Conservation (phyloP, 2,329 filamentous ascomycete genomes). For the Stachybotrys chlorohalonatus region DNA sequence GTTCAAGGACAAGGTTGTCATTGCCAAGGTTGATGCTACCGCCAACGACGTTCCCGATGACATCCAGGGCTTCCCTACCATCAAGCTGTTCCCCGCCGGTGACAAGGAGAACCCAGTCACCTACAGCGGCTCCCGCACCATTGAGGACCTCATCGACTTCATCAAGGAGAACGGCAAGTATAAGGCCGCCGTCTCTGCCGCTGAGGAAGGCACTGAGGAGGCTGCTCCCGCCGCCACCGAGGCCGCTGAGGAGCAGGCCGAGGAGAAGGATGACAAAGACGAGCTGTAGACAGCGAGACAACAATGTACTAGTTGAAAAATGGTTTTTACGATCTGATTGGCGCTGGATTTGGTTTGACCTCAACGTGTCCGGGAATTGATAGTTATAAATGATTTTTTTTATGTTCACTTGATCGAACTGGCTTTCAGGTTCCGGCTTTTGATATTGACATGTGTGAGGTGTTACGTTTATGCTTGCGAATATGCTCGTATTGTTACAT, state of each 20-base stretch:
- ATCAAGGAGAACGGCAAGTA: slow-evolving; percentile 92
- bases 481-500: no score
- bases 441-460: no score
- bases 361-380: slow-evolving; percentile 10
- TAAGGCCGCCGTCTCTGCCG: slow-evolving; percentile 58
- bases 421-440: no score
- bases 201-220: slow-evolving; percentile 47
- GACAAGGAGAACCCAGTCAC: slow-evolving; percentile 76
- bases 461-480: no score
- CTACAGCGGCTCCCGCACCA: slow-evolving; percentile 78
- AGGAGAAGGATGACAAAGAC: slow-evolving; percentile 50
- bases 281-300: slow-evolving; percentile 56
- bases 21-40: slow-evolving; percentile 97
- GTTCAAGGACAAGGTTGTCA: slow-evolving; percentile 74
- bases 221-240: slow-evolving; percentile 44
- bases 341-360: slow-evolving; percentile 18
- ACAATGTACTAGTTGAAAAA: slow-evolving; percentile 15
- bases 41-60: slow-evolving; percentile 94
- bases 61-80: slow-evolving; percentile 96
- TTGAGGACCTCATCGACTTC: slow-evolving; percentile 88
- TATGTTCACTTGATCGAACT: no score
- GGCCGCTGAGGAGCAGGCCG: slow-evolving; percentile 29
- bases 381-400: slow-evolving; percentile 14
- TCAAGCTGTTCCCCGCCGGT: slow-evolving; percentile 94
- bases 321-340: slow-evolving; percentile 19